Conservation (phyloP, 345 rosid species). For the Eucalyptus victrix region DNA sequence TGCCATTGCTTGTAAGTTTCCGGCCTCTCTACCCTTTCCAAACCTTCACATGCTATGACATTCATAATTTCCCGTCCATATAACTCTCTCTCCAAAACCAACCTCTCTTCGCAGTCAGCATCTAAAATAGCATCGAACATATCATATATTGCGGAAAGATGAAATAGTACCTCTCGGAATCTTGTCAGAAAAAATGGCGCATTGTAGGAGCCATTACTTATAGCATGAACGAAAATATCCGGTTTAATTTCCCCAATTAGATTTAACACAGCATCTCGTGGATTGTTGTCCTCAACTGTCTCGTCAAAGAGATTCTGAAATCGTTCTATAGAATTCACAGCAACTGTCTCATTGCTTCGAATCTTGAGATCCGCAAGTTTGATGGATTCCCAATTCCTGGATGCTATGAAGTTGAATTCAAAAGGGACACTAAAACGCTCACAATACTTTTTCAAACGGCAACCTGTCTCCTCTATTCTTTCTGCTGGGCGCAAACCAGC, state of each 20-base stretch:
- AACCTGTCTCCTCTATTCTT: slow-evolving; percentile 12
- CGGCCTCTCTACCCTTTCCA: slow-evolving; percentile 2
- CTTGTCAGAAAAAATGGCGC: slow-evolving; percentile 32
- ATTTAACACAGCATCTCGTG: slow-evolving; percentile 5
- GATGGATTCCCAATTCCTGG: slow-evolving; percentile 26
- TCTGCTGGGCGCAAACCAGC: slow-evolving; percentile 19
- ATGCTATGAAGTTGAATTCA: slow-evolving; percentile 13
- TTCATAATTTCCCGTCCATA: slow-evolving; percentile 12
- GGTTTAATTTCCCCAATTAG: slow-evolving; percentile 16
- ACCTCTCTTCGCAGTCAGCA: slow-evolving; percentile 2
- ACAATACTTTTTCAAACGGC: slow-evolving; percentile 8
- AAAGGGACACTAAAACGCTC: slow-evolving; percentile 15
- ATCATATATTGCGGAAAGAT: slow-evolving; percentile 12
- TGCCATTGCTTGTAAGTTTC: slow-evolving; percentile 23
- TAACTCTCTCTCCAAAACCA: slow-evolving; percentile 8
- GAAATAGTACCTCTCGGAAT: slow-evolving; percentile 21
- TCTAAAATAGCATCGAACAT: slow-evolving; percentile 1
- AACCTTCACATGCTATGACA: slow-evolving; percentile 16
- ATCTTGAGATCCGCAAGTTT: slow-evolving; percentile 9
- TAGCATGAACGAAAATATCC: neutral
- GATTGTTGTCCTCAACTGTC: slow-evolving; percentile 6
- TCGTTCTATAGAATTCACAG: slow-evolving; percentile 3
- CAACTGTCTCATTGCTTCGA: neutral
- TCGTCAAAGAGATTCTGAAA: slow-evolving; percentile 11
- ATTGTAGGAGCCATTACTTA: slow-evolving; percentile 12